Percentiles rank a stretch among this genome's conserved stretches.
Evolutionary conservation across 495 filamentous ascomycete species (phyloP).

Genomic region (Tetracladium setigerum): DNA sequence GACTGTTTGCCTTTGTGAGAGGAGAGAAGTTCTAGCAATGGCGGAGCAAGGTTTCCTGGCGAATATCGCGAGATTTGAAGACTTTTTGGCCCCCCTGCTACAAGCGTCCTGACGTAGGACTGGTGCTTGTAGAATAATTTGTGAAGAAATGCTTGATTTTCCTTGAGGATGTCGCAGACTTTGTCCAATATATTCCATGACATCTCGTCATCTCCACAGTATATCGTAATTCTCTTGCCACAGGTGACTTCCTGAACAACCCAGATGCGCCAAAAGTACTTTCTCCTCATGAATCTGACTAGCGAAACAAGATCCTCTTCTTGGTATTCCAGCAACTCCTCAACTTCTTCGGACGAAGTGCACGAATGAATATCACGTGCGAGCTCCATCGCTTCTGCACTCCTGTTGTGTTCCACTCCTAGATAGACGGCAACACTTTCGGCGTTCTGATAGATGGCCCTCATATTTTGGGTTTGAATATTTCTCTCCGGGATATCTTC

Average conservation of each 20-base stretch:
- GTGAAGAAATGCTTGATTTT: not conserved
- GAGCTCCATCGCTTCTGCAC: constrained; percentile 3
- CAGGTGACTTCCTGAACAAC: constrained; percentile 20
- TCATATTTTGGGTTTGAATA: constrained; percentile 16
- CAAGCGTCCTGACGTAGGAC: constrained; percentile 12
- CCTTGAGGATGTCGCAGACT: constrained; percentile 8
- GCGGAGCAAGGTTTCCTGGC: constrained; percentile 4
- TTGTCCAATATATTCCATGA: constrained; percentile 8
- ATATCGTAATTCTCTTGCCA: constrained; percentile 1
- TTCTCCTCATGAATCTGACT: constrained; percentile 4
- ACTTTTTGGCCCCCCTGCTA: constrained; percentile 9
- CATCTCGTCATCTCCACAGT: constrained; percentile 12
- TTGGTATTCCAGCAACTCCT: not conserved
- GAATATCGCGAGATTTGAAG: constrained; percentile 10
- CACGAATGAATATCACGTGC: constrained; percentile 6
- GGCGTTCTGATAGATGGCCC: constrained; percentile 17
- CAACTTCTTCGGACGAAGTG: not conserved
- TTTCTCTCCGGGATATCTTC: constrained; percentile 13
- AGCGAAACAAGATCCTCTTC: constrained; percentile 6
- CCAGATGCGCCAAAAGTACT: constrained; percentile 21
- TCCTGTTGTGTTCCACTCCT: constrained; percentile 3
- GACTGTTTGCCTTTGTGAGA: constrained; percentile 19
- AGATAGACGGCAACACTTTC: constrained; percentile 18
- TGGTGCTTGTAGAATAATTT: constrained; percentile 5
- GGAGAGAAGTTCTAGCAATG: constrained; percentile 13